Evolutionary conservation across 345 rosid species (phyloP).

Genomic region (Triadica sebifera): DNA sequence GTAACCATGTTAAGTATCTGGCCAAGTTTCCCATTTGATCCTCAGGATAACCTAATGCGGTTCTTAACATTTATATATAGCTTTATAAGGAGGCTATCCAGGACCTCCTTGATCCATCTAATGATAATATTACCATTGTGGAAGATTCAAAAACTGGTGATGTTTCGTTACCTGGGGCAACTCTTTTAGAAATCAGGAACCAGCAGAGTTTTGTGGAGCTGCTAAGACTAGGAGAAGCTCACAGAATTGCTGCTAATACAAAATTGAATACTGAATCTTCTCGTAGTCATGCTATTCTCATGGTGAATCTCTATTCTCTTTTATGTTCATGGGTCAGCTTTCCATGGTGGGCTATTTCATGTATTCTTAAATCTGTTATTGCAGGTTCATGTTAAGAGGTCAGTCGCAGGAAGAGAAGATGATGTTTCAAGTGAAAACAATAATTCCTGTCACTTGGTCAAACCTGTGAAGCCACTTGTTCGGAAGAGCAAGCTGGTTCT

Average conservation of each 20-base stretch:
- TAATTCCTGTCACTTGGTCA: constrained; percentile 29
- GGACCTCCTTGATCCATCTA: constrained; percentile 35
- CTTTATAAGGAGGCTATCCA: constrained; percentile 38
- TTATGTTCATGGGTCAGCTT: neutral
- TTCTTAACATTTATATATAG: constrained; percentile 14
- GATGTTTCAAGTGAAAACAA: constrained; percentile 17
- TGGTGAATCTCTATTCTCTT: constrained; percentile 22
- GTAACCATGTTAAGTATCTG: neutral
- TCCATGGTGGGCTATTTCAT: constrained; percentile 1
- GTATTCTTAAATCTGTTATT: neutral
- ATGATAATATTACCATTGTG: constrained; percentile 32
- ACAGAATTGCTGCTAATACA: constrained; percentile 38
- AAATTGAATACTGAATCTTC: constrained; percentile 37
- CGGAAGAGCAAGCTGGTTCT: constrained; percentile 34
- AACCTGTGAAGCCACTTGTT: constrained; percentile 32
- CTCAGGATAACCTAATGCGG: constrained; percentile 1
- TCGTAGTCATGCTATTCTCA: constrained; percentile 36
- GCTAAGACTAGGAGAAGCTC: constrained; percentile 36
- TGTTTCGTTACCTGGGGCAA: constrained; percentile 36
- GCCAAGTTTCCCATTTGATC: neutral
- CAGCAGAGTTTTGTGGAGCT: constrained; percentile 31
- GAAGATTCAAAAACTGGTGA: constrained; percentile 40
- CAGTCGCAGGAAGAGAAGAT: constrained; percentile 27
- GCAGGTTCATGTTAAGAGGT: constrained; percentile 32
- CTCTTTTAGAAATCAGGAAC: constrained; percentile 31